Evolutionary conservation across 345 rosid genomes (phyloP).

Genomic region (Hypericum perforatum): DNA sequence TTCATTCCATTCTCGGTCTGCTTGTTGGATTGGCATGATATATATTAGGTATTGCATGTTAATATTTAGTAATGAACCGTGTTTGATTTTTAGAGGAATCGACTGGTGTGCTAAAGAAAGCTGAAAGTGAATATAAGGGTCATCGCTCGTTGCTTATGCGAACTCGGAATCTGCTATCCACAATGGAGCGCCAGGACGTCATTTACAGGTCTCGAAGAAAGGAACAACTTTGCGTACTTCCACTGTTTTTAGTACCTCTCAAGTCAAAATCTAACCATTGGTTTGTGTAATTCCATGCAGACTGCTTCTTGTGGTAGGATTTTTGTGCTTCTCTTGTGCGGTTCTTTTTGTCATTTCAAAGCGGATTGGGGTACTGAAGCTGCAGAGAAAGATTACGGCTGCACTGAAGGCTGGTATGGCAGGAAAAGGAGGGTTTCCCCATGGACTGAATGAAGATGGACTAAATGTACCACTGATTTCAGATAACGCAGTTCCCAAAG

Average conservation of each 20-base stretch:
- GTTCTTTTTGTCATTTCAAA: constrained; percentile 83
- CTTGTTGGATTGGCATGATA: too few relatives aligned
- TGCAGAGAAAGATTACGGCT: constrained; percentile 75
- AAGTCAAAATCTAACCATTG: constrained; percentile 4
- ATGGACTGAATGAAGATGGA: constrained; percentile 29
- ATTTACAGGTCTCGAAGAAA: constrained; percentile 49
- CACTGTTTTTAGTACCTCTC: neutral
- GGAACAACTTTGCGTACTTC: neutral
- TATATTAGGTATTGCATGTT: too few relatives aligned
- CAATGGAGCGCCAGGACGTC: constrained; percentile 87
- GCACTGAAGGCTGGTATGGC: constrained; percentile 68
- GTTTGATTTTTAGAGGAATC: constrained; percentile 51
- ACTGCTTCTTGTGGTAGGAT: constrained; percentile 59
- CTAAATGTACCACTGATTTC: constrained; percentile 27
- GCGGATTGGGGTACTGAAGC: constrained; percentile 58
- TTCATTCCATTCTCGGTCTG: too few relatives aligned
- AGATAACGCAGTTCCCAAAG: constrained; percentile 33
- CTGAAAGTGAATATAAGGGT: constrained; percentile 94
- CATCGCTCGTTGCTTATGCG: constrained; percentile 72
- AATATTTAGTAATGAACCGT: too few relatives aligned
- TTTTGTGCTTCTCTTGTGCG: constrained; percentile 56
- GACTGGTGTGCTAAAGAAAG: constrained; percentile 61
- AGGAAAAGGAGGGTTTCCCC: constrained; percentile 30
- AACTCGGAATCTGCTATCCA: constrained; percentile 76
- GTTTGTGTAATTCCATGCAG: constrained; percentile 28